Evolutionary conservation across 1,284 basidiomycete genomes (phyloP).

Genomic region (Psilocybe mexicana): DNA sequence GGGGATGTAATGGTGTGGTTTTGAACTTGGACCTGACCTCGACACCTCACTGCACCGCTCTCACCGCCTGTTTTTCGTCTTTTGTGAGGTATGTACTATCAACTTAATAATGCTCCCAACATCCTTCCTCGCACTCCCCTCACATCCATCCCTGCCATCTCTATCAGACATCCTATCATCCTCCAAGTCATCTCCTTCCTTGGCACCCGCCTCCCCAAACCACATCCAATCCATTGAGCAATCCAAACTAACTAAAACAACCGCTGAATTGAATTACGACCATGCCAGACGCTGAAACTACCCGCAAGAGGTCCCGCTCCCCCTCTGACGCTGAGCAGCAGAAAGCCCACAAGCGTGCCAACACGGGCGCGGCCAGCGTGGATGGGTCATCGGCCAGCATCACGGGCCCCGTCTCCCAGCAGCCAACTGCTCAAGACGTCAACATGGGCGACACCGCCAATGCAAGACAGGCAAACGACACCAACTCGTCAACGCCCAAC

Average conservation of each 20-base stretch:
- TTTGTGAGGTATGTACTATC: conserved; percentile 35
- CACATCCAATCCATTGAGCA: conserved; percentile 38
- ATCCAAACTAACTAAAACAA: conserved; percentile 22
- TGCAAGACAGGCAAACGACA: conserved; percentile 42
- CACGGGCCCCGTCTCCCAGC: conserved; percentile 42
- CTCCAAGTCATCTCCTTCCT: conserved; percentile 43
- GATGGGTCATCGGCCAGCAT: conserved; percentile 57
- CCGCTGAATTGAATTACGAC: conserved; percentile 51
- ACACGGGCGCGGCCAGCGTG: conserved; percentile 66
- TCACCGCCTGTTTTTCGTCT: conserved; percentile 1
- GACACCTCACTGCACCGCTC: neutral
- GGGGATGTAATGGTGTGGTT: conserved; percentile 13
- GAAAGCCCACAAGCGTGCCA: conserved; percentile 79
- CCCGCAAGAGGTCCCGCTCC: conserved; percentile 82
- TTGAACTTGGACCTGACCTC: neutral
- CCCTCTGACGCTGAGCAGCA: conserved; percentile 79
- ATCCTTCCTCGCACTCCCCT: conserved; percentile 47
- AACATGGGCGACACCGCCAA: conserved; percentile 55
- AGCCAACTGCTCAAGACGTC: conserved; percentile 53
- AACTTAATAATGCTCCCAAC: conserved; percentile 28
- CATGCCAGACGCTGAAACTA: conserved; percentile 80
- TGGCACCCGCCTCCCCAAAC: conserved; percentile 30
- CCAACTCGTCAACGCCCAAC: conserved; percentile 41
- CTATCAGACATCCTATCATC: conserved; percentile 40
- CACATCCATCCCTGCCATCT: conserved; percentile 42